Base-by-base conservation (phyloP, 768 basidiomycete species). In the Roridomyces roridus region DNA sequence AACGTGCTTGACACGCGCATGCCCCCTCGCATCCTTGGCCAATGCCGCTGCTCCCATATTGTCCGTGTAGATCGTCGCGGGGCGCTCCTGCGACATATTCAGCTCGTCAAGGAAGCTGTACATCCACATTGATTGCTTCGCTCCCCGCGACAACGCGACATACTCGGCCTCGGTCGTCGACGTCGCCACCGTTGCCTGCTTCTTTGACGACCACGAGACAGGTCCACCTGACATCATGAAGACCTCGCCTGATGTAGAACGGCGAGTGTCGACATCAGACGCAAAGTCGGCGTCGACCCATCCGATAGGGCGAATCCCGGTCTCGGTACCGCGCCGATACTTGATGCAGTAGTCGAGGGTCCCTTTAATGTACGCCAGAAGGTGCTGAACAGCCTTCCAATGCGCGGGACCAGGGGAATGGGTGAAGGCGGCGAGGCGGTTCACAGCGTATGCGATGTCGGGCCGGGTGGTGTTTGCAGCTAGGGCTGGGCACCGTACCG, bases 381-480 rank as follows among this genome's bases (percentile, higher is more conserved):
- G 28, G 45, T 73, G 74, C 26, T 72, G 65, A n/a, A 75, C 64
- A 1, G 74, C 74, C 2, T 68, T 62, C 75, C 75, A 77, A 56
- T 80, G 78, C 0, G 46, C 57, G 0, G 56, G 41, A 0, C 70
- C 67, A 5, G 73, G 72, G 42, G 70, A 67, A 2, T 40, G 37
- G 20, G 57, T 46, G 52, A 66, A 70, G 0, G 64, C 58, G 0
- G 68, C 58, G 0, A 72, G 57, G 0, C 58, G 23, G 3, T 53
- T 51, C 0, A 69, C 54, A 11, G 69, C 59, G 47, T 51, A 69
- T 1, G 66, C 57, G 5, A 72, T 46, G 43, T 74, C 69, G 5
- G 70, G 69, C 11, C 65, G 59, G 8, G 70, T 67, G 0, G 62
- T 68, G 15, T 66, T 55, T 7, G 65, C n/a, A n/a, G n/a, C n/a